These are phyloP conservation scores for Rhizopogon vinicolor DNA, from an alignment of 768 basidiomycete genomes.

Conservation along the genomic window DNA sequence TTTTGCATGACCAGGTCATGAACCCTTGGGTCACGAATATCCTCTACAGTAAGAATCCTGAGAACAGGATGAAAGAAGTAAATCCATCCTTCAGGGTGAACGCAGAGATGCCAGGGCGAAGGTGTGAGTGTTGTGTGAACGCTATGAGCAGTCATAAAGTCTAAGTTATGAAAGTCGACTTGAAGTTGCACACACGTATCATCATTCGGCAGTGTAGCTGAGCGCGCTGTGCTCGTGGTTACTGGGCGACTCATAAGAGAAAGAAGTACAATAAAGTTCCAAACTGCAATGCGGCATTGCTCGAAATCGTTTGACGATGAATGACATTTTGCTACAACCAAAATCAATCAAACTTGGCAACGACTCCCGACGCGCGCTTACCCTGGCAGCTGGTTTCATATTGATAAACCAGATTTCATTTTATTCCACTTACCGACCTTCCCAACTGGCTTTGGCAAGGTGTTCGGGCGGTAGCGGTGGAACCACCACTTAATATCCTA, in stretches of 20 bases:
- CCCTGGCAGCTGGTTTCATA: no score
- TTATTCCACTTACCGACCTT: no score
- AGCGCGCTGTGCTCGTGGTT: conserved; percentile 4
- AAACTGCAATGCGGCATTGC: background rate
- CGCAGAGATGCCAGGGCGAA: conserved; percentile 33
- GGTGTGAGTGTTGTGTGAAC: background rate
- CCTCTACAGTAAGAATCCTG: conserved; percentile 45
- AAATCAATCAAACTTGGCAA: no score
- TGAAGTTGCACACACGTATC: conserved; percentile 1
- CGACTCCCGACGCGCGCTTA: no score
- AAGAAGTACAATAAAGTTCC: background rate
- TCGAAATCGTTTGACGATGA: no score
- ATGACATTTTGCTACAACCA: no score
- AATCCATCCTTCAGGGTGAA: conserved; percentile 46
- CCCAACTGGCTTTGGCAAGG: no score
- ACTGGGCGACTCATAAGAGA: no score
- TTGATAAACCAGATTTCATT: no score
- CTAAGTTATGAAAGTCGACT: conserved; percentile 9
- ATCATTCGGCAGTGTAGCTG: conserved; percentile 7
- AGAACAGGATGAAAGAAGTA: conserved; percentile 41
- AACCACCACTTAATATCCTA: no score
- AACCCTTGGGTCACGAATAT: conserved; percentile 37
- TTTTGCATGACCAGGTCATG: conserved; percentile 26
- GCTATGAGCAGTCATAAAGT: background rate
- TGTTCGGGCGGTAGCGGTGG: no score